Conservation (phyloP, 495 filamentous ascomycete genomes). For the Aspergillus nidulans region DNA sequence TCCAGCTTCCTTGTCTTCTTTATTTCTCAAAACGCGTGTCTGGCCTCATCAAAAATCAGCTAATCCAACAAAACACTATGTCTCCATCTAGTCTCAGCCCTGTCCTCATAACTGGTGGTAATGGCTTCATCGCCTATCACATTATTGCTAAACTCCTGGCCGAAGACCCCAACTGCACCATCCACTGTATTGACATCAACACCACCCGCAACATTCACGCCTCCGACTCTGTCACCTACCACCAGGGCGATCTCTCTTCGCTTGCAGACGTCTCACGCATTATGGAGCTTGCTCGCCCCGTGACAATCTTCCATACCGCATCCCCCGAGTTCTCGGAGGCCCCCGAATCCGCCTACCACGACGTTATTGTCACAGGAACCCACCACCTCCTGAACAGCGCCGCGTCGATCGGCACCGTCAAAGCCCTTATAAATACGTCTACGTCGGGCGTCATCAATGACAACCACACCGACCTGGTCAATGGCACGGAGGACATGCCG, state of each 20-base stretch:
- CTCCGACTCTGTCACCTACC: slow-evolving; percentile 3
- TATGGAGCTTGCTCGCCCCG: slow-evolving; percentile 1
- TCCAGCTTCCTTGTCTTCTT: too few relatives aligned
- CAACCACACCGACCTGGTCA: slow-evolving; percentile 9
- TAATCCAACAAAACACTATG: too few relatives aligned
- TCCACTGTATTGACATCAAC: slow-evolving; percentile 8
- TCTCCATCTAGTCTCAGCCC: slow-evolving; percentile 3
- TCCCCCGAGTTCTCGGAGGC: slow-evolving; percentile 12
- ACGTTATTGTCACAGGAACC: slow-evolving; percentile 1
- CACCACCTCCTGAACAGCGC: slow-evolving; percentile 2
- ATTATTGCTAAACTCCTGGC: slow-evolving; percentile 11
- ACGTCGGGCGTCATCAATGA: slow-evolving; percentile 13
- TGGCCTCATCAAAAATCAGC: too few relatives aligned
- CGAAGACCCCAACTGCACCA: slow-evolving; percentile 2
- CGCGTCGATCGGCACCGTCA: not conserved
- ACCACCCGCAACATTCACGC: not conserved
- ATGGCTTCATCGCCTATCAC: slow-evolving; percentile 13
- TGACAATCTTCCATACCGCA: slow-evolving; percentile 13
- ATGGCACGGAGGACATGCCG: slow-evolving; percentile 2
- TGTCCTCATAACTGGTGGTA: slow-evolving; percentile 11
- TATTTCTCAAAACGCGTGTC: too few relatives aligned
- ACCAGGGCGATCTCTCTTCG: not conserved
- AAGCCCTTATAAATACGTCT: slow-evolving; percentile 6
- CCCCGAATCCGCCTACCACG: slow-evolving; percentile 1
- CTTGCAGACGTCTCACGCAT: slow-evolving; percentile 1